Base-by-base conservation (phyloP, 2,329 filamentous ascomycete genomes). In the Chaetomium globosum region DNA sequence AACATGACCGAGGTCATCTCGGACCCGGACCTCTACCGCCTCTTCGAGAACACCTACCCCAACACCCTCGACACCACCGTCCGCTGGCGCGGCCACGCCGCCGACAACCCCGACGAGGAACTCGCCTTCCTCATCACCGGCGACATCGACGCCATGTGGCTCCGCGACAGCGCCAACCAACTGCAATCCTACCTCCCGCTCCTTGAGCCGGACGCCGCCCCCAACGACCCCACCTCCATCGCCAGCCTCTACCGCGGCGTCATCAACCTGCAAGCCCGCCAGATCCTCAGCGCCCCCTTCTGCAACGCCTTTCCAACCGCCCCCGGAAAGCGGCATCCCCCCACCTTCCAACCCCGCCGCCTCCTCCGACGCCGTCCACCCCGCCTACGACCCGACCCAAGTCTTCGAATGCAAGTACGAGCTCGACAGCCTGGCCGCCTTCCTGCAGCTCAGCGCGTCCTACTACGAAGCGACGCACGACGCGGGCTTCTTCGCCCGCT, bases 401-500 rank as follows among this genome's bases (percentile, higher is more conserved):
- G 93, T 96, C 0, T 97, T 95, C 74, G 94, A 97, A 77, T 97
- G 94, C 84, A 97, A 97, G 77, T 97, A 95, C 77, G 94, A 97
- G 78, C 87, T 97, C 54, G 93, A 97, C 79, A 94, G 91, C 12
- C 83, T 97, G 1, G 92, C 93, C 0, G 88, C 92, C 33, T 97
- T 97, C 76, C 82, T 98, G 8, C 87, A 91, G 51, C 82, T 98
- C 5, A 88, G 87, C 0, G 90, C 91, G 68, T 87, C 95, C 73
- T 97, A 96, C 80, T 86, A 91, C 78, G 82, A 86, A 26, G 83
- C 85, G 66, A 96, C 92, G 0, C 82, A 83, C 0, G 93, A 93
- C 46, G 85, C 81, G 0, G 84, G 83, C 62, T 92, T 92, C 66
- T 97, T 96, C 75, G 33, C 89, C 54, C 89, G 84, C 4, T 84